These are phyloP conservation scores for Rhynchosporium agropyri DNA, from an alignment of 2,329 filamentous ascomycete species.

Conservation along the genomic window DNA sequence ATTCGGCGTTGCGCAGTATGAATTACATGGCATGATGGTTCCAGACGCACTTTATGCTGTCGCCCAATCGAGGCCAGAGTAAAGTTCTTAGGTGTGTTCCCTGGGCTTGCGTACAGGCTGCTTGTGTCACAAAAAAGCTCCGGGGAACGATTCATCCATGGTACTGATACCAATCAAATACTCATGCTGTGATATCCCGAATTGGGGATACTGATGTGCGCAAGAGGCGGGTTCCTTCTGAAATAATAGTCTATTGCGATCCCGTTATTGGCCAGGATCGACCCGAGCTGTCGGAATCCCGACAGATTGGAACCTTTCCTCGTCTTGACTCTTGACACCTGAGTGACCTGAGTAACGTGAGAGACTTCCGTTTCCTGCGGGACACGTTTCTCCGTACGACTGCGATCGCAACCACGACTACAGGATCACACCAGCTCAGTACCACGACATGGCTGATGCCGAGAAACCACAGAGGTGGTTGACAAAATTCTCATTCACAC, in stretches of 20 bases:
- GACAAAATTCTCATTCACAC: too few species aligned
- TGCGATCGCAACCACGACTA: constrained; percentile 2
- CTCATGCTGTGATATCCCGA: constrained; percentile 4
- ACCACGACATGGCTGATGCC: constrained; percentile 16
- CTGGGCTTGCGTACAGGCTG: not conserved
- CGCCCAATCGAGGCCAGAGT: constrained; percentile 3
- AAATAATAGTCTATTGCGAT: constrained; percentile 7
- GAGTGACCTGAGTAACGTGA: not conserved
- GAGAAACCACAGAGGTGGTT: constrained; percentile 21
- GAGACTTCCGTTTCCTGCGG: not conserved
- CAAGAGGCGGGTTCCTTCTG: constrained; percentile 2
- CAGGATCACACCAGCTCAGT: constrained; percentile 4
- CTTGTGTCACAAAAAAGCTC: constrained; percentile 9
- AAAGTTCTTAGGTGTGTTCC: not conserved
- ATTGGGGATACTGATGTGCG: constrained; percentile 11
- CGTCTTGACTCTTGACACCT: constrained; percentile 8
- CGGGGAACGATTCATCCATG: constrained; percentile 22
- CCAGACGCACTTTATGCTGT: not conserved
- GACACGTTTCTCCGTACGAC: not conserved
- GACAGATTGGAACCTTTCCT: constrained; percentile 3
- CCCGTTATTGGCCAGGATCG: constrained; percentile 15
- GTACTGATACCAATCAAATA: constrained; percentile 18
- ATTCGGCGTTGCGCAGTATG: not conserved
- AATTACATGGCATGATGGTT: not conserved
- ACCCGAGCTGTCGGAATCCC: constrained; percentile 13